These are phyloP conservation scores for Diaporthe vaccinii DNA, from an alignment of 2,329 filamentous ascomycete genomes.

Conservation along the genomic window DNA sequence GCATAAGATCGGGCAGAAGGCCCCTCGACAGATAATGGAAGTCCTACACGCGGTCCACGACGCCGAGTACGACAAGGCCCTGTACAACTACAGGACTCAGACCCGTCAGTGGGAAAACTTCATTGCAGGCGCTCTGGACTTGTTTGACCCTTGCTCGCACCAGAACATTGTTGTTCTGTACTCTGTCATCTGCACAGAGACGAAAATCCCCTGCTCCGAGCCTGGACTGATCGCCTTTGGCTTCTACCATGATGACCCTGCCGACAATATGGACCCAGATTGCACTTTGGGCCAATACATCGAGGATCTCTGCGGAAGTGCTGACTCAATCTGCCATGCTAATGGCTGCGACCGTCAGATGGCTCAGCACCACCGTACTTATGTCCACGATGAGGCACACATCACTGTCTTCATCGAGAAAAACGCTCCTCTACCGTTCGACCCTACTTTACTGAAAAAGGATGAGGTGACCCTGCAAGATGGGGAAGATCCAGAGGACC, in stretches of 20 bases:
- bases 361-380: slow-evolving; percentile 94
- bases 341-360: slow-evolving; percentile 91
- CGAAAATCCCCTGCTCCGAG: slow-evolving; percentile 92
- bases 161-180: slow-evolving; percentile 97
- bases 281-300: slow-evolving; percentile 96
- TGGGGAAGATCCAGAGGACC: slow-evolving; percentile 62
- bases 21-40: slow-evolving; percentile 89
- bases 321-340: slow-evolving; percentile 82
- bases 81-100: slow-evolving; percentile 94
- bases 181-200: slow-evolving; percentile 92
- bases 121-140: slow-evolving; percentile 85
- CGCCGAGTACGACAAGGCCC: slow-evolving; percentile 94
- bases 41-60: slow-evolving; percentile 95
- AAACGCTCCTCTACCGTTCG: slow-evolving; percentile 57
- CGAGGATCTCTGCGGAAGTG: slow-evolving; percentile 85
- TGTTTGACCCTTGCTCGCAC: slow-evolving; percentile 95
- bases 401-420: slow-evolving; percentile 92
- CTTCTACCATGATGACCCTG: slow-evolving; percentile 86
- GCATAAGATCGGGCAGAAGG: slow-evolving; percentile 82
- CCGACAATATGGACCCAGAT: slow-evolving; percentile 81
- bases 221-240: slow-evolving; percentile 91
- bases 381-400: slow-evolving; percentile 95
- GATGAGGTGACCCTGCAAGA: slow-evolving; percentile 61
- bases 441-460: slow-evolving; percentile 62
- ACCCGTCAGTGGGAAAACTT: slow-evolving; percentile 97